phyloP scores from a whole-genome alignment of 116 monocot species.

The Trichopus zeylanicus region DNA sequence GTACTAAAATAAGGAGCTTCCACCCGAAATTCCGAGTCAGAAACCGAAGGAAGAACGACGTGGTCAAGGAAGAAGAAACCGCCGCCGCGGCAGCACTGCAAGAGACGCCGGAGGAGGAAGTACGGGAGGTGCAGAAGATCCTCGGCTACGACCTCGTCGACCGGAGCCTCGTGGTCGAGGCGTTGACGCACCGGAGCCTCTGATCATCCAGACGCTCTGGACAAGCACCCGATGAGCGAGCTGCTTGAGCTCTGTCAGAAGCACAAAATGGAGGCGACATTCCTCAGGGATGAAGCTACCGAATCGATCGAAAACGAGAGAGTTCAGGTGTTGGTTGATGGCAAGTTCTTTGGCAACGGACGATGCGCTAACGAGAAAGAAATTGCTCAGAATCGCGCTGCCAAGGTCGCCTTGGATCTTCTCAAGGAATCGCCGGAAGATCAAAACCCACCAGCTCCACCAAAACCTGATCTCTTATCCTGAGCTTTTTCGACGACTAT shows the following conservation, averaged over 20 bases:
- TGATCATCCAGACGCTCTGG: conserved; percentile 24
- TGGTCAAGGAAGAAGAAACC: too few species aligned
- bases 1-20: too few species aligned
- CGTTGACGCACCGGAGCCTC: too few species aligned
- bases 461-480: neutral
- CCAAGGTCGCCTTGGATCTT: conserved; percentile 33
- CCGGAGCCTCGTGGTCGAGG: too few species aligned
- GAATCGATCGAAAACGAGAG: conserved; percentile 11
- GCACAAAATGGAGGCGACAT: conserved; percentile 4
- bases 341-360: conserved; percentile 14
- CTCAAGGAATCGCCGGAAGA: conserved; percentile 5
- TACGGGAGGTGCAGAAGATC: too few species aligned
- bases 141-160: too few species aligned
- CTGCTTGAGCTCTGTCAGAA: conserved; percentile 51
- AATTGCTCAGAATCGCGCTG: conserved; percentile 38
- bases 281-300: conserved; percentile 10
- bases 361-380: conserved; percentile 28
- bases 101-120: too few species aligned
- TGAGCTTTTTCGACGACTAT: too few species aligned
- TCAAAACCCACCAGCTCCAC: neutral
- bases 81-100: too few species aligned
- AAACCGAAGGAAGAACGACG: too few species aligned
- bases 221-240: conserved; percentile 27
- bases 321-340: conserved; percentile 23
- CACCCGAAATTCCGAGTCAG: too few species aligned